Evolutionary conservation across 352 stramenopile genomes (phyloP).

Genomic region (Globisporangium megalacanthum): DNA sequence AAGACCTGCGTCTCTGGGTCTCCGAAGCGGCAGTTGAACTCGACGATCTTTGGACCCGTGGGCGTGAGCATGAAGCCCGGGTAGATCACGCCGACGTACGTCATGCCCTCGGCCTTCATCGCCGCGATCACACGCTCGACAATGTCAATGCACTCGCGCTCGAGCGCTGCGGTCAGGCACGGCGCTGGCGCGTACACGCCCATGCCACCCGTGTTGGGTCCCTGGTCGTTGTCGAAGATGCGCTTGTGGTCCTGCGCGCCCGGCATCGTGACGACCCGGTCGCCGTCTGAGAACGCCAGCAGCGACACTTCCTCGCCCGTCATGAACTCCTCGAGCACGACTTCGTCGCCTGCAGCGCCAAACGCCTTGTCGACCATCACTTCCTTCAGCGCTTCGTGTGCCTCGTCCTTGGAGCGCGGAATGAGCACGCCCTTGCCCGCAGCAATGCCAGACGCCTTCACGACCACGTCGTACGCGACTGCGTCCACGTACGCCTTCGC

Average conservation of each 20-base stretch:
- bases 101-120: constrained; percentile 92
- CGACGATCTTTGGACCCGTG: constrained; percentile 93
- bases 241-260: constrained; percentile 99
- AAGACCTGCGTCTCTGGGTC: constrained; percentile 99
- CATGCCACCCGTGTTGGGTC: constrained; percentile 99
- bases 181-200: constrained; percentile 97
- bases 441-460: constrained; percentile 99
- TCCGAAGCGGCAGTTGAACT: constrained; percentile 99
- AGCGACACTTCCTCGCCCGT: constrained; percentile 97
- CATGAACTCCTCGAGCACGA: constrained; percentile 99
- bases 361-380: constrained; percentile 98
- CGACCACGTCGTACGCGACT: constrained; percentile 94
- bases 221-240: constrained; percentile 95
- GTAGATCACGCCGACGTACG: constrained; percentile 99
- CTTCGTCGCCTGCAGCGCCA: constrained; percentile 92
- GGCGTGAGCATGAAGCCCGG: constrained; percentile 97
- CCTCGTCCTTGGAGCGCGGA: constrained; percentile 90
- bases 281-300: constrained; percentile 97
- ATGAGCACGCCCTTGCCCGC: constrained; percentile 99
- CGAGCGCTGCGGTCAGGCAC: constrained; percentile 91
- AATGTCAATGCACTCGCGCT: constrained; percentile 90
- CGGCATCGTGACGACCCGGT: constrained; percentile 94
- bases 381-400: constrained; percentile 90
- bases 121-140: constrained; percentile 69
- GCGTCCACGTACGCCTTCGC: constrained; percentile 92